A percentile compares a stretch with the other conserved stretches of the same genome.
Conservation (phyloP, 2,329 filamentous ascomycete genomes). For the Leptographium procerum region DNA sequence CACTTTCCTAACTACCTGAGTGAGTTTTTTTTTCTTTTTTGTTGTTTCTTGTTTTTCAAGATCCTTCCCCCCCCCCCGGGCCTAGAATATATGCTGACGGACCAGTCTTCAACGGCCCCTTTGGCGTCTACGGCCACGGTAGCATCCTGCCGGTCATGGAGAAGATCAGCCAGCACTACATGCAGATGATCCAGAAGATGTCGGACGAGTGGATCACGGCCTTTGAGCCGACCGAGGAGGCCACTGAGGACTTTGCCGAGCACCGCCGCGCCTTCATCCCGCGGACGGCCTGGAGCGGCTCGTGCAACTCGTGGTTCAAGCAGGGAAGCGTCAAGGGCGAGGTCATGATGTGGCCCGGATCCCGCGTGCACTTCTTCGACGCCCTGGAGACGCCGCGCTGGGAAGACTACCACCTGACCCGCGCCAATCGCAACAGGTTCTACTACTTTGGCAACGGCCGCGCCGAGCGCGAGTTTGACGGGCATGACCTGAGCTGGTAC, state of each 20-base stretch:
- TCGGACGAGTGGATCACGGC: slow-evolving; percentile 13
- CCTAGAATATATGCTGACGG: background rate
- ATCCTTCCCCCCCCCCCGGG: too few species aligned
- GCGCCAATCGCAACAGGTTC: slow-evolving; percentile 29
- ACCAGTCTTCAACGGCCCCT: slow-evolving; percentile 34
- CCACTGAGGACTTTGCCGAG: slow-evolving; percentile 36
- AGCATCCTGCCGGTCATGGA: slow-evolving; percentile 37
- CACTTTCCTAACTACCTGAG: slow-evolving; percentile 44
- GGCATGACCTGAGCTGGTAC: slow-evolving; percentile 30
- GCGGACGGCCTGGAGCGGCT: slow-evolving; percentile 34
- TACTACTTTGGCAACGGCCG: slow-evolving; percentile 41
- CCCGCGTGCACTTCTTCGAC: slow-evolving; percentile 37
- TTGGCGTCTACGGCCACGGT: slow-evolving; percentile 36
- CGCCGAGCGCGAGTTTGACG: slow-evolving; percentile 29
- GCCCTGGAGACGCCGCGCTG: slow-evolving; percentile 36
- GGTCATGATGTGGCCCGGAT: slow-evolving; percentile 37
- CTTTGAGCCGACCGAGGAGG: slow-evolving; percentile 29
- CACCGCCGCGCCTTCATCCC: slow-evolving; percentile 38
- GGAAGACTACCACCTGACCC: slow-evolving; percentile 35
- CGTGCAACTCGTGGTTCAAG: slow-evolving; percentile 42
- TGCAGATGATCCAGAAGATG: slow-evolving; percentile 28
- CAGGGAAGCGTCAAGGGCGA: slow-evolving; percentile 29
- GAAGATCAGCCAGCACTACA: slow-evolving; percentile 35
- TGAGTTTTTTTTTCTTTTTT: slow-evolving; percentile 13
- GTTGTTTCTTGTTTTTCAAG: too few species aligned